These are phyloP conservation scores for Cytospora paraplurivora DNA, from an alignment of 2,329 filamentous ascomycete species.

Conservation along the genomic window DNA sequence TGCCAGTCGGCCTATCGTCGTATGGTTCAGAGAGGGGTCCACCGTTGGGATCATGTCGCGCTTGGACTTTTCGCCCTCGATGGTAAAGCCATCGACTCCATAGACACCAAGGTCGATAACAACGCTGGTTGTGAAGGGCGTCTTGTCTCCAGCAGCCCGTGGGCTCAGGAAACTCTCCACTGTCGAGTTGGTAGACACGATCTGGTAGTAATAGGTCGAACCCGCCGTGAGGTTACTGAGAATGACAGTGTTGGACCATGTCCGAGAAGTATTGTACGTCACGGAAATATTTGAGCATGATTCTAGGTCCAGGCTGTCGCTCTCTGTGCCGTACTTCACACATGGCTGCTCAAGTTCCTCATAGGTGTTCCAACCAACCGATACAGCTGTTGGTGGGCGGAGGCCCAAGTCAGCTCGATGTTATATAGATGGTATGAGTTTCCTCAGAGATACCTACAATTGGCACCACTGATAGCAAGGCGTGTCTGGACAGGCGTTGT, in stretches of 20 bases:
- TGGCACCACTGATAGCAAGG: constrained; percentile 26
- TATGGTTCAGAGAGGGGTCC: constrained; percentile 57
- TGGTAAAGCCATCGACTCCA: constrained; percentile 54
- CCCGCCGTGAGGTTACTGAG: constrained; percentile 45
- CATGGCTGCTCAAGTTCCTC: constrained; percentile 21
- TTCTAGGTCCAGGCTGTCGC: not conserved
- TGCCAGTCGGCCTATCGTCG: constrained; percentile 58
- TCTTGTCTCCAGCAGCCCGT: constrained; percentile 54
- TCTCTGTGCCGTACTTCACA: constrained; percentile 27
- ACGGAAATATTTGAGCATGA: constrained; percentile 25
- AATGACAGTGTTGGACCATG: constrained; percentile 27
- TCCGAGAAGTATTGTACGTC: constrained; percentile 27
- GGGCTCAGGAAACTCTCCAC: constrained; percentile 57
- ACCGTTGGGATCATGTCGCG: constrained; percentile 51
- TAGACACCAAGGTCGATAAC: constrained; percentile 60
- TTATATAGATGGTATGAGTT: constrained; percentile 36
- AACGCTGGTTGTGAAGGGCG: constrained; percentile 54
- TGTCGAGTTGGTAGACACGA: constrained; percentile 57
- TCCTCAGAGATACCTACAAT: constrained; percentile 6
- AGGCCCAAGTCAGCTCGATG: constrained; percentile 41
- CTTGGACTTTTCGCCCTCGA: constrained; percentile 45
- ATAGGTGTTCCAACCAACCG: constrained; percentile 29
- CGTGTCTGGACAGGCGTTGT: constrained; percentile 27
- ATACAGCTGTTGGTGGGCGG: constrained; percentile 47
- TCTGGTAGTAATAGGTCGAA: constrained; percentile 63